Evolutionary conservation across 805 yeast genomes (phyloP).

Genomic region (Myxozyma melibiosi): DNA sequence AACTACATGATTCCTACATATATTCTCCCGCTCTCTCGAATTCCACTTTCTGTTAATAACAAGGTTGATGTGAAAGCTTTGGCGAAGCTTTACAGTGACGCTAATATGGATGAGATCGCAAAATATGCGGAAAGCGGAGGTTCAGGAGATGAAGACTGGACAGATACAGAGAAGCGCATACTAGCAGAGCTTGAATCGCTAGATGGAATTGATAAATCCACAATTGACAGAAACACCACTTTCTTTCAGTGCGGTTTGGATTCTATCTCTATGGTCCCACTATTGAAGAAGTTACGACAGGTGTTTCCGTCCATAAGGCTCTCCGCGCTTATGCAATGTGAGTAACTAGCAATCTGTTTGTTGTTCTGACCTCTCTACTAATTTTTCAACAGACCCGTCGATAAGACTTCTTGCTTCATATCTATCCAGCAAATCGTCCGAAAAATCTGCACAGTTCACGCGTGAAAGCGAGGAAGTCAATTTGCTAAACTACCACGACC

Average conservation of each 20-base stretch:
- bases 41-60: constrained; percentile 36
- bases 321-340: constrained; percentile 18
- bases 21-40: constrained; percentile 23
- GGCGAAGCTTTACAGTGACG: constrained; percentile 9
- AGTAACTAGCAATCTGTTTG: neutral
- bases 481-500: constrained; percentile 19
- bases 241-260: constrained; percentile 37
- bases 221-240: constrained; percentile 13
- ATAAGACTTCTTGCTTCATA: constrained; percentile 3
- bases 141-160: constrained; percentile 7
- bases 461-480: neutral
- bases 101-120: neutral
- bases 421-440: neutral
- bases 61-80: constrained; percentile 33
- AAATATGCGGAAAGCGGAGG: neutral
- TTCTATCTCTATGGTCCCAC: constrained; percentile 34
- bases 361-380: neutral
- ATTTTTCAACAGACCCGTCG: constrained; percentile 17
- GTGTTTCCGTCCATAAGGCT: neutral
- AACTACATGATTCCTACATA: constrained; percentile 36
- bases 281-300: constrained; percentile 18
- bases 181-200: constrained; percentile 8
- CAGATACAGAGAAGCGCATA: constrained; percentile 14
- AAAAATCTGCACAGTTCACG: neutral
- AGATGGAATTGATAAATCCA: neutral